Conservation (phyloP, 176 grass and related monocot species). For the Thinopyrum elongatum region DNA sequence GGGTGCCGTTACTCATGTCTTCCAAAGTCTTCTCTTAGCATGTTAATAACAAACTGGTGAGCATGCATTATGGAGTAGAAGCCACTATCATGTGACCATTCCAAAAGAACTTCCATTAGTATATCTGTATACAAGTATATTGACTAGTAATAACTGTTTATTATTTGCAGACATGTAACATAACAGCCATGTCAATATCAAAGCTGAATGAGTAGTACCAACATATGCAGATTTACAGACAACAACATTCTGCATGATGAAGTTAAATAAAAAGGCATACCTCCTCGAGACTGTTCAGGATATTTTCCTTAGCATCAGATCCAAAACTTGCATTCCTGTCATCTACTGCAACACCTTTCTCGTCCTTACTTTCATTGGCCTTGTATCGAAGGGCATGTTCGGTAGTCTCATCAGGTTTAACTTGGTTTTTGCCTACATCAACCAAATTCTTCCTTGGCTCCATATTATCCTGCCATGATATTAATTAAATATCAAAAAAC, state of each 20-base stretch:
- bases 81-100: not conserved
- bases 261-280: slow-evolving; percentile 40
- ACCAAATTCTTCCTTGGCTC: slow-evolving; percentile 29
- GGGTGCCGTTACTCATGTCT: not conserved
- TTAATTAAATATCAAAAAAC: not conserved
- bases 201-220: not conserved
- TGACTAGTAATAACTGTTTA: not conserved
- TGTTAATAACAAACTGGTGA: slow-evolving; percentile 9
- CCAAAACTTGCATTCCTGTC: slow-evolving; percentile 32
- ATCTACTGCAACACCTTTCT: slow-evolving; percentile 17
- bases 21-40: not conserved
- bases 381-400: slow-evolving; percentile 24
- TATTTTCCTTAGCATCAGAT: slow-evolving; percentile 25
- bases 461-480: slow-evolving; percentile 24
- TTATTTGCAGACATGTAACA: not conserved
- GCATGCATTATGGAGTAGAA: not conserved
- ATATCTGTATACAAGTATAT: not conserved
- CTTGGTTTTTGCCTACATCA: slow-evolving; percentile 25
- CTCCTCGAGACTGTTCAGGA: slow-evolving; percentile 33
- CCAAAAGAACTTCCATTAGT: not conserved
- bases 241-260: not conserved
- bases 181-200: not conserved
- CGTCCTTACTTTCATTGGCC: not conserved
- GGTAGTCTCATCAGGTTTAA: slow-evolving; percentile 34
- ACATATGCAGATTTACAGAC: slow-evolving; percentile 1